A percentile compares a stretch with the other conserved stretches of the same genome.
These are phyloP conservation scores for Mycena filopes DNA, from an alignment of 768 basidiomycete species.

Conservation along the genomic window DNA sequence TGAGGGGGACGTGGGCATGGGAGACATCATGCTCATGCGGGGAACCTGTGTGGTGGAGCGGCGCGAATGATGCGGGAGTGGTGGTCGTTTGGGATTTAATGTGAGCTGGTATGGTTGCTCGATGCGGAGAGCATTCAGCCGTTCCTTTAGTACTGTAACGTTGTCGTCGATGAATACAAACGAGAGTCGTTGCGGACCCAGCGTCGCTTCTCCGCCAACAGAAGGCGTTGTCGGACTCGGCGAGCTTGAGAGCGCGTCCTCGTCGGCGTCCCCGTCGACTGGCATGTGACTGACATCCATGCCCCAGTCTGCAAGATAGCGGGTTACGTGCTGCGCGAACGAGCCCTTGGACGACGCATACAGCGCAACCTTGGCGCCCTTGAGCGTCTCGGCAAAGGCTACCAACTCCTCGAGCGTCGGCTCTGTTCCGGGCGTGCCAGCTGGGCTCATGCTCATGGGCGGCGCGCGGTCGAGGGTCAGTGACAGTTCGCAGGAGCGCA, in stretches of 20 bases:
- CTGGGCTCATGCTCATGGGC: slow-evolving; percentile 50
- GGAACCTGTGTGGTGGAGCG: slow-evolving; percentile 86
- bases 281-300: slow-evolving; percentile 90
- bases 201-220: slow-evolving; percentile 9
- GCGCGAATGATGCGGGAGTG: slow-evolving; percentile 76
- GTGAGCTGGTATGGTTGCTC: slow-evolving; percentile 60
- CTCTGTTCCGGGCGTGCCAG: slow-evolving; percentile 58
- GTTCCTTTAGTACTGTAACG: slow-evolving; percentile 78
- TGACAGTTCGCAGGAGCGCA: slow-evolving; percentile 73
- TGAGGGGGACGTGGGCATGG: slow-evolving; percentile 42
- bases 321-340: slow-evolving; percentile 93
- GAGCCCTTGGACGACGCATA: slow-evolving; percentile 88
- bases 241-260: slow-evolving; percentile 30
- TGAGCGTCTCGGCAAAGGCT: slow-evolving; percentile 82
- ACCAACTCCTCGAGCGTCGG: slow-evolving; percentile 84
- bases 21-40: slow-evolving; percentile 49
- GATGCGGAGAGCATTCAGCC: slow-evolving; percentile 73
- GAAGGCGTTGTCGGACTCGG: slow-evolving; percentile 25
- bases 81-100: slow-evolving; percentile 67
- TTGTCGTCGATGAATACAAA: slow-evolving; percentile 97
- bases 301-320: slow-evolving; percentile 94
- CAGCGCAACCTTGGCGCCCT: slow-evolving; percentile 84
- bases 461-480: slow-evolving; percentile 73
- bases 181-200: slow-evolving; percentile 45
- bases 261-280: slow-evolving; percentile 64